Evolutionary conservation across 306 rosid genomes (phyloP).

Genomic region (Acacia melanoxylon): DNA sequence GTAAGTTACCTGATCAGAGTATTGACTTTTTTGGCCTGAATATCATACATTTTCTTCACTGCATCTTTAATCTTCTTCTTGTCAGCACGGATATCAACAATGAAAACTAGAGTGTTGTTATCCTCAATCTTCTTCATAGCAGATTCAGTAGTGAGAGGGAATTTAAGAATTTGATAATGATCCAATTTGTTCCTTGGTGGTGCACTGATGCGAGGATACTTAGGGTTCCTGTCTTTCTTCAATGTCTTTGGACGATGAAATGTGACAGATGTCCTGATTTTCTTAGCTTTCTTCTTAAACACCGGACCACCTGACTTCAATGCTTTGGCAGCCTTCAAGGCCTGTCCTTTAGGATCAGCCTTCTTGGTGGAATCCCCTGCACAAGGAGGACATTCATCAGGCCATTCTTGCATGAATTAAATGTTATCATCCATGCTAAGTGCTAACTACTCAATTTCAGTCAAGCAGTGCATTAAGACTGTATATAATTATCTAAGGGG

Average conservation of each 20-base stretch:
- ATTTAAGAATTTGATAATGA: slow-evolving; percentile 84
- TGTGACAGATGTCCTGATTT: slow-evolving; percentile 82
- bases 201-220: slow-evolving; percentile 83
- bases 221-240: slow-evolving; percentile 77
- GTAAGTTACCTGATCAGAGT: slow-evolving; percentile 78
- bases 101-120: slow-evolving; percentile 80
- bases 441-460: background rate
- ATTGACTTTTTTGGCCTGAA: slow-evolving; percentile 91
- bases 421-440: background rate
- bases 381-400: background rate
- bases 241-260: slow-evolving; percentile 88
- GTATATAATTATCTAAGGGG: background rate
- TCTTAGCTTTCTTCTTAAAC: slow-evolving; percentile 77
- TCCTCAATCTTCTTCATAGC: slow-evolving; percentile 97
- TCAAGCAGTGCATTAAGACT: background rate
- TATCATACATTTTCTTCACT: slow-evolving; percentile 90
- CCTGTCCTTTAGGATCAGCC: slow-evolving; percentile 77
- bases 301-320: slow-evolving; percentile 69
- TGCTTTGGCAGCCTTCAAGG: slow-evolving; percentile 93
- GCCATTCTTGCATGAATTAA: background rate
- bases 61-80: slow-evolving; percentile 89
- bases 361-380: slow-evolving; percentile 63
- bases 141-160: slow-evolving; percentile 78
- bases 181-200: slow-evolving; percentile 90
- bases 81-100: slow-evolving; percentile 84